Base-by-base conservation (phyloP, 495 filamentous ascomycete species). In the Peziza echinospora region DNA sequence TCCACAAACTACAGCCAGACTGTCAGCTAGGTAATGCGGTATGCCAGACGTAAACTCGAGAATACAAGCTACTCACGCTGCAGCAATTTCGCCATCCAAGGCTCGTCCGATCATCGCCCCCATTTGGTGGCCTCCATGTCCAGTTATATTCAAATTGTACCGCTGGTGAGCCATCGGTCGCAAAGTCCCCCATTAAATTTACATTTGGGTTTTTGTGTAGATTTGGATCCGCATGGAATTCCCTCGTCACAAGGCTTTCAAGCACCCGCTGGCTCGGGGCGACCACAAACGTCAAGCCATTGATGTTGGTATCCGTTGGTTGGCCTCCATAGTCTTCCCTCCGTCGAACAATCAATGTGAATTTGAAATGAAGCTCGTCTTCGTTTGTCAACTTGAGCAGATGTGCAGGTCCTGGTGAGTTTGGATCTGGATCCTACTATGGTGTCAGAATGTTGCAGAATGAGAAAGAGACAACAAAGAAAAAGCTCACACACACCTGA, bases 161-260 rank as follows among this genome's bases (percentile, higher is more conserved):
- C 4, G 83, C 85, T 9, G 77, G 65, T 49, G 69, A 80, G 16
- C 84, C 84, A 8, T 71, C 76, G 1, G 89, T 97, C 0, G 75
- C 69, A 61, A 73, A 93, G 59, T 89, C 84, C 0, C 89, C 89
- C 6, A 96, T 76, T 11, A 97, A 66, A 49, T 87, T 80, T 10
- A 97, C 89, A 62, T 93, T 94, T 21, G 84, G 73, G 53, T 96
- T 94, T 58, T 93, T 93, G 65, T 97, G 89, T 24, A 97, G 65
- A 60, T 97, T 97, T 0, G 91, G 89, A 53, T 97, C 86, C 24
- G 87, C 84, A 51, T 96, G 84, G 56, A 97, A 94, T 61, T 97
- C 89, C 51, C 84, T 69, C 19, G 84, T 94, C 40, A 94, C 78
- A 22, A 97, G 67, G 52, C 89, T 94, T 55, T 94, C 89, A 10